Evolutionary conservation across 1,284 basidiomycete genomes (phyloP), one percentile per base, ranked within the genome.

Genomic region (Tilletiaria anomala): DNA sequence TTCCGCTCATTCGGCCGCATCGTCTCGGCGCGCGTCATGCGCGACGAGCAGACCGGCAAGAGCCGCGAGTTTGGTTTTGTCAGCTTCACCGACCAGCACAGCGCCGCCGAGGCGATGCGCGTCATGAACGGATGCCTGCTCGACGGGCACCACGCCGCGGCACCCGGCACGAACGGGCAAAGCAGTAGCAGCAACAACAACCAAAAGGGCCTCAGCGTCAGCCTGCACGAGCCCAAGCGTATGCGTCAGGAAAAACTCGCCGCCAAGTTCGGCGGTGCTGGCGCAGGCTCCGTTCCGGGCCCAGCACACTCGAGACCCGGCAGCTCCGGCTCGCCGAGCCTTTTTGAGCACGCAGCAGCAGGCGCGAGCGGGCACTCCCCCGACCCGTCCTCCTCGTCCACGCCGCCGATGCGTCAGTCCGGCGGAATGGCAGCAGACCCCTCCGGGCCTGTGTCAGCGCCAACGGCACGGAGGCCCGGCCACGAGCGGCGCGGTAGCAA

Each of bases 21-120:
- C 38, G 53, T 65, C 22, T 86, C 86, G 64, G 87, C 87, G 19
- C 78, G 86, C 44, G 84, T 94, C 37, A 93, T 93, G 88, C 78
- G 84, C 18, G 87, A 87, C 58, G 81, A 87, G 53, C 71, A 61
- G 38, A n/a, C n/a, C n/a, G 82, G 83, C 17, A 78, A 82, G 41
- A 84, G 82, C 65, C 79, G 84, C 44, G 86, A 86, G 4, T 94
- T 91, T 61, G 88, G 88, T n/a, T 96, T 94, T 61, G 89, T 94
- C 44, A 85, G 82, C 19, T 94, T 63, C 53, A 51, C 47, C 11
- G 43, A 34, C 6, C 26, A 8, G 26, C 10, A 29, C 26, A 10
- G 20, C 12, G 44, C 59, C 3, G 56, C 56, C 14, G 54, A 58
- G 78, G 85, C 85, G 0, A 69, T 87, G 71, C 75, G 77, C 40